phyloP scores from a whole-genome alignment of 2,329 filamentous ascomycete species.

The Podosphaera fusca region DNA sequence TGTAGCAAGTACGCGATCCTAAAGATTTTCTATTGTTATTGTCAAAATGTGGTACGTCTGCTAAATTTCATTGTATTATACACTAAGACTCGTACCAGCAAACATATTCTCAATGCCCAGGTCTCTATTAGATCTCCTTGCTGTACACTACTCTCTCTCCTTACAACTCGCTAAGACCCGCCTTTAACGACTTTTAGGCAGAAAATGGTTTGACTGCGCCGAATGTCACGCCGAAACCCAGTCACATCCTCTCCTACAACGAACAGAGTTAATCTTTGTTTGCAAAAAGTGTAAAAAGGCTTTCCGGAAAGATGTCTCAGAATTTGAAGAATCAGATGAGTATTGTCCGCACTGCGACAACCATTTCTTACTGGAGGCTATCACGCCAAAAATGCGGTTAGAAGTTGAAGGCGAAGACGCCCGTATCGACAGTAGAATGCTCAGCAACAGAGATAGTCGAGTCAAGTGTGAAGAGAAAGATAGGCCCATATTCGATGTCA shows the following conservation, averaged over 20 bases:
- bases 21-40: background rate
- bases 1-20: no score
- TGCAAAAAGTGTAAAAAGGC: slow-evolving; percentile 99
- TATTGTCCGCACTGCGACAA: slow-evolving; percentile 99
- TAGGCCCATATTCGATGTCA: slow-evolving; percentile 53
- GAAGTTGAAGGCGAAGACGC: slow-evolving; percentile 83
- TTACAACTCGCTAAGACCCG: background rate
- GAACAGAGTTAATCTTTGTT: slow-evolving; percentile 74
- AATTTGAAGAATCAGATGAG: slow-evolving; percentile 93
- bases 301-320: slow-evolving; percentile 78
- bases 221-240: slow-evolving; percentile 78
- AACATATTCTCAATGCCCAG: slow-evolving; percentile 95
- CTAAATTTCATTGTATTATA: slow-evolving; percentile 3
- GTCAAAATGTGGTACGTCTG: slow-evolving; percentile 13
- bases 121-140: slow-evolving; percentile 88
- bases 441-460: slow-evolving; percentile 55
- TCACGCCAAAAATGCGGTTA: slow-evolving; percentile 59
- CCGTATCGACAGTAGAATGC: slow-evolving; percentile 67
- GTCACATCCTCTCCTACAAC: slow-evolving; percentile 51
- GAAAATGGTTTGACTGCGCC: slow-evolving; percentile 97
- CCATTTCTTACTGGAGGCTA: slow-evolving; percentile 82
- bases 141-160: slow-evolving; percentile 35
- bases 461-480: slow-evolving; percentile 28
- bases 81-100: slow-evolving; percentile 29
- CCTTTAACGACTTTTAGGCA: slow-evolving; percentile 27